A percentile compares a stretch with the other conserved stretches of the same genome.
Conservation (phyloP, 352 stramenopile genomes). For the Phytophthora syringae region DNA sequence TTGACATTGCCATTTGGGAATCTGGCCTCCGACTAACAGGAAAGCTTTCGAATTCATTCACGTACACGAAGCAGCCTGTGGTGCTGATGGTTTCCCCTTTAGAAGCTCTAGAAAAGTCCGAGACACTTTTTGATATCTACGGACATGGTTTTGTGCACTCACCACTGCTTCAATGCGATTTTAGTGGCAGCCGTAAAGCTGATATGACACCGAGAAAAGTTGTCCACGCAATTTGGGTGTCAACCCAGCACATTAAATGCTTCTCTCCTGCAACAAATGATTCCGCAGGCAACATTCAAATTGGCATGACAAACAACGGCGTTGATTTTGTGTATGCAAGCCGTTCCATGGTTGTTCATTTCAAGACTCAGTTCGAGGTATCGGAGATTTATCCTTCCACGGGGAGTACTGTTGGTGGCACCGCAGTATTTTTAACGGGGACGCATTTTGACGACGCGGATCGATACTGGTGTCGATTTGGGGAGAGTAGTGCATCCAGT, state of each 20-base stretch:
- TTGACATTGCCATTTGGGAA: conserved; percentile 46
- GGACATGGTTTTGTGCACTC: conserved; percentile 61
- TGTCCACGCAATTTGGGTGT: conserved; percentile 52
- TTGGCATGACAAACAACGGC: conserved; percentile 64
- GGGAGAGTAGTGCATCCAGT: conserved; percentile 30
- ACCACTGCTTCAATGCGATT: conserved; percentile 49
- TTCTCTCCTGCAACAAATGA: conserved; percentile 30
- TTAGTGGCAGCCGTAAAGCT: conserved; percentile 18
- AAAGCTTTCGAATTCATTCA: conserved; percentile 40
- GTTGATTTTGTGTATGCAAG: conserved; percentile 41
- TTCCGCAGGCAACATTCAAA: conserved; percentile 24
- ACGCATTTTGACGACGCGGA: conserved; percentile 48
- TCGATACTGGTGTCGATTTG: conserved; percentile 76
- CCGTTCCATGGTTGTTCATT: conserved; percentile 17
- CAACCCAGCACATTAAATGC: conserved; percentile 58
- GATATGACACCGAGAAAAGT: background rate
- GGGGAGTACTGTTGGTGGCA: conserved; percentile 58
- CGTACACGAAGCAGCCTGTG: conserved; percentile 45
- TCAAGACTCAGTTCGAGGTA: conserved; percentile 52
- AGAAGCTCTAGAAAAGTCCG: conserved; percentile 45
- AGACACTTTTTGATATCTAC: conserved; percentile 66
- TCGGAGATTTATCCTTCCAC: conserved; percentile 50
- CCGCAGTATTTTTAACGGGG: conserved; percentile 55
- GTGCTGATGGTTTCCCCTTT: conserved; percentile 52
- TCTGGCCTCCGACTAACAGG: conserved; percentile 30